phyloP scores from a whole-genome alignment of 352 stramenopile genomes.

The Phytophthora pseudosyringae region DNA sequence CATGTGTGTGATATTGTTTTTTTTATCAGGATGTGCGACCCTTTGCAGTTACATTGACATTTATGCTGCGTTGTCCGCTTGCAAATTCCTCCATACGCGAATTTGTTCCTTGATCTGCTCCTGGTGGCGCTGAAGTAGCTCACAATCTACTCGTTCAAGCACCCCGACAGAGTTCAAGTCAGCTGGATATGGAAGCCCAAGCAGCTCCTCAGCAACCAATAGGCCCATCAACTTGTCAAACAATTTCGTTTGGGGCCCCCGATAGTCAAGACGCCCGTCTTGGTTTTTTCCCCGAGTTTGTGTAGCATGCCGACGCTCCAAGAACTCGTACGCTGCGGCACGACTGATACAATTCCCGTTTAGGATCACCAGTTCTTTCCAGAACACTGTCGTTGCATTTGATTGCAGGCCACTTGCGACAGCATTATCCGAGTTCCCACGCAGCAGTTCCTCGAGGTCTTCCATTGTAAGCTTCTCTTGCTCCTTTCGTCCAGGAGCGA shows the following conservation, averaged over 20 bases:
- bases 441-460: slow-evolving; percentile 53
- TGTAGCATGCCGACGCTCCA: slow-evolving; percentile 46
- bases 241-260: slow-evolving; percentile 33
- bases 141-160: slow-evolving; percentile 2
- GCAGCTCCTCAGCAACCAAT: slow-evolving; percentile 33
- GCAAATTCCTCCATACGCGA: slow-evolving; percentile 14
- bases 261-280: not conserved
- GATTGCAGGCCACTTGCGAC: not conserved
- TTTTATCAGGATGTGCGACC: not conserved
- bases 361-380: slow-evolving; percentile 49
- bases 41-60: not conserved
- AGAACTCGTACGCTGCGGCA: slow-evolving; percentile 36
- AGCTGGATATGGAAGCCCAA: slow-evolving; percentile 19
- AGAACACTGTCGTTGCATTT: slow-evolving; percentile 40
- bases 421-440: slow-evolving; percentile 19
- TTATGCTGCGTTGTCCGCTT: not conserved
- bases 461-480: slow-evolving; percentile 65
- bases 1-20: slow-evolving; percentile 4
- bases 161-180: not conserved
- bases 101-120: slow-evolving; percentile 24
- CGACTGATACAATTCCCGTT: slow-evolving; percentile 44
- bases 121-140: slow-evolving; percentile 10
- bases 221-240: slow-evolving; percentile 37
- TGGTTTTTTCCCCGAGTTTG: slow-evolving; percentile 28
- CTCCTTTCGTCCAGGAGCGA: slow-evolving; percentile 53